phyloP scores from a whole-genome alignment of 2,329 filamentous ascomycete genomes.

The Ascocoryne sarcoides region DNA sequence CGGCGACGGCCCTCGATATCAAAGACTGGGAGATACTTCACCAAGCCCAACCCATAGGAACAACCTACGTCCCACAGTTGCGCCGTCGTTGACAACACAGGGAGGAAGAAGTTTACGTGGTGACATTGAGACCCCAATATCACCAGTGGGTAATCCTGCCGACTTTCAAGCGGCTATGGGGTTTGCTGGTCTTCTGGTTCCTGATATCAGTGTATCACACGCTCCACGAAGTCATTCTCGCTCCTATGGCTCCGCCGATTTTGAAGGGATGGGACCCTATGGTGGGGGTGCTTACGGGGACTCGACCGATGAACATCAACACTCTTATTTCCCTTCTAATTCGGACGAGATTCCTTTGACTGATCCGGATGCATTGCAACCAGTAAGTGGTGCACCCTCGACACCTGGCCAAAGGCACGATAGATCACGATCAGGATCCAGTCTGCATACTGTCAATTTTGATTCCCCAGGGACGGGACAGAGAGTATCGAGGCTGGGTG shows the following conservation, averaged over 20 bases:
- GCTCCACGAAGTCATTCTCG: constrained; percentile 17
- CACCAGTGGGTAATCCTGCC: constrained; percentile 24
- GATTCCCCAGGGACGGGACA: constrained; percentile 30
- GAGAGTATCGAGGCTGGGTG: constrained; percentile 44
- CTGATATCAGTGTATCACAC: constrained; percentile 26
- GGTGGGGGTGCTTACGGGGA: constrained; percentile 21
- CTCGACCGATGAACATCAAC: constrained; percentile 15
- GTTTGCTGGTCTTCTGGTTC: constrained; percentile 28
- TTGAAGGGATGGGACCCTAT: constrained; percentile 21
- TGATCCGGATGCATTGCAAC: constrained; percentile 44
- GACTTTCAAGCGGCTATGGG: constrained; percentile 28
- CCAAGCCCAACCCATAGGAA: constrained; percentile 20
- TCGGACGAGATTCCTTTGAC: constrained; percentile 54
- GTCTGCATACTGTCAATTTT: constrained; percentile 46
- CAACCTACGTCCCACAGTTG: constrained; percentile 4
- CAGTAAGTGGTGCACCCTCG: constrained; percentile 40
- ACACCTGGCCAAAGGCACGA: constrained; percentile 37
- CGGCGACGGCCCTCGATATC: constrained; percentile 23
- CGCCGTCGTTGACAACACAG: constrained; percentile 9
- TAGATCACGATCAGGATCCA: constrained; percentile 33
- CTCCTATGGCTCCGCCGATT: constrained; percentile 22
- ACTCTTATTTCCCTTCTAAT: constrained; percentile 32
- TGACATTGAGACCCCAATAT: constrained; percentile 17
- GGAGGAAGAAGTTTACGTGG: constrained; percentile 12
- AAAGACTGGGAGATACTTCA: constrained; percentile 25